Conservation (phyloP, 1,284 basidiomycete genomes). For the Ceratobasidium sp. region DNA sequence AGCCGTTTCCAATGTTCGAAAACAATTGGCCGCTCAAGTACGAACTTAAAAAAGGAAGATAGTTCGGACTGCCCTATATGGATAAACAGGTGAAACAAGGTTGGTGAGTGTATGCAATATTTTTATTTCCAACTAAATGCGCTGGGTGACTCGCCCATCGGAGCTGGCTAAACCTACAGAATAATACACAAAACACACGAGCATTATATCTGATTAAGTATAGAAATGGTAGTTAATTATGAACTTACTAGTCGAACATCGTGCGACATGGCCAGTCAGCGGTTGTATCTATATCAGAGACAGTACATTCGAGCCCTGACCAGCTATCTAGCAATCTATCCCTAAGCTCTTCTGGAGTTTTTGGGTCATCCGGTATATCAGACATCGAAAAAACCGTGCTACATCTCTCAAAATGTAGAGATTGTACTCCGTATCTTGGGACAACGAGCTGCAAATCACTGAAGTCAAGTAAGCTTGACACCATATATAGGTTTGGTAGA, state of each 20-base stretch:
- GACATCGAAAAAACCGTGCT: background rate
- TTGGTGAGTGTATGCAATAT: no score
- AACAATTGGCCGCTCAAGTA: no score
- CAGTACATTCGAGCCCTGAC: background rate
- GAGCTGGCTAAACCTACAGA: no score
- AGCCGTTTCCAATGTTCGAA: no score
- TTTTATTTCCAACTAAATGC: no score
- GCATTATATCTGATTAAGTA: no score
- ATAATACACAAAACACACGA: no score
- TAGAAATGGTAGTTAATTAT: no score
- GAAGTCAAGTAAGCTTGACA: background rate
- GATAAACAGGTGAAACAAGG: no score
- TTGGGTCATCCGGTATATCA: background rate
- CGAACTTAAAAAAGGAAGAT: no score
- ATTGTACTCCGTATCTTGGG: background rate
- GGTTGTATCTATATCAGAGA: background rate
- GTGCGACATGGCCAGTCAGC: background rate
- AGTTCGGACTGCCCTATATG: no score
- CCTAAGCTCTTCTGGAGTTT: background rate
- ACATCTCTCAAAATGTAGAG: background rate
- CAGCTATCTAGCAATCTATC: background rate
- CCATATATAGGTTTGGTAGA: background rate
- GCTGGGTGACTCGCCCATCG: no score
- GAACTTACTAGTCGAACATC: conserved; percentile 1
- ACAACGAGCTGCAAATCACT: background rate